Base-by-base conservation (phyloP, 805 yeast genomes). In the Zygoascus tannicola region DNA sequence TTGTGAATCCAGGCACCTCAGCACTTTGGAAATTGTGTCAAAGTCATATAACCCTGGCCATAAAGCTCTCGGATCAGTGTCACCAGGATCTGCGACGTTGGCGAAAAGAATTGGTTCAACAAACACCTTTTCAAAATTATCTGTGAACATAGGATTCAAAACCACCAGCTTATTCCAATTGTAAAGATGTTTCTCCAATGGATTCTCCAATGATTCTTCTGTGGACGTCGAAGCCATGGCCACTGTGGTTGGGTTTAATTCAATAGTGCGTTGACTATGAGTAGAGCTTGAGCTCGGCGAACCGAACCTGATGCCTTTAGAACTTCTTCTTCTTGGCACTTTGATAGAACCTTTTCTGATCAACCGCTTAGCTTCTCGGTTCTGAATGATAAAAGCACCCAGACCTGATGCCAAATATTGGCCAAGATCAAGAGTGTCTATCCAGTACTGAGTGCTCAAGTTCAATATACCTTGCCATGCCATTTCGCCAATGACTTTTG, bases 391-490 rank as follows among this genome's bases (percentile, higher is more conserved):
- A 14, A 33, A 33, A 7, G 35, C 35, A 15, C 20, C 15, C 15
- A 33, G 19, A 16, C 38, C 38, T 7, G 23, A 19, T 8, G 38
- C 38, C 19, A 21, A 19, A 15, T n/a, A n/a, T n/a, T 12, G 26
- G n/a, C 38, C 38, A 5, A 35, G n/a, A 8, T 35, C 23, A 12
- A 35, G 38, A 5, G 30, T 7, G 7, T 26, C 10, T 7, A 26
- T 35, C 38, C 14, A 19, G 22, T 35, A 21, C 22, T 18, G 14
- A 21, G 14, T 35, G 10, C 20, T 12, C 23, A 35, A 35, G 20
- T 19, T 35, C 23, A 35, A 12, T n/a, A 35, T 23, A 12, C 38
- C 38, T 10, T 35, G 22, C 20, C 38, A 19, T 5, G 38, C 38
- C 38, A 12, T 15, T 19, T 18, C 23, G 5, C 23, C 38, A 5